Base-by-base conservation (phyloP, 1,284 basidiomycete genomes). In the Erythrobasidium hasegawianum region DNA sequence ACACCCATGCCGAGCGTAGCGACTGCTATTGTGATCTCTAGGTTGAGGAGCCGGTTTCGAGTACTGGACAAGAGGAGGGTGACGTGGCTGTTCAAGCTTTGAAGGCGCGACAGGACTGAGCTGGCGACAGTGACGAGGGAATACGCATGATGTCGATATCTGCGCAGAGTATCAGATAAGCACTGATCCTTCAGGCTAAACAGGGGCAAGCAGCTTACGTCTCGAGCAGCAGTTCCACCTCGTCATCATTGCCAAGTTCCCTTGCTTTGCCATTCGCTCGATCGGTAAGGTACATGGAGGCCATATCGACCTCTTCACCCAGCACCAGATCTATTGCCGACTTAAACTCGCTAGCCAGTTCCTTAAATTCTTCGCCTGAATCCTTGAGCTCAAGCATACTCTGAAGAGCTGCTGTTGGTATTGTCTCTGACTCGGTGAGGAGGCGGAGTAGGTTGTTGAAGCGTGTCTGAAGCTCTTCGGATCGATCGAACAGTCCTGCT, bases 1-100 rank as follows among this genome's bases (percentile, higher is more conserved):
- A 53, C 45, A 29, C 43, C 20, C 14, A 27, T 65, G 16, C 62
- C 62, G 18, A 65, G 62, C 16, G 62, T 65, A 16, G 62, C 54
- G 54, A 65, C 57, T 10, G 62, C 62, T 26, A 65, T 58, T 13
- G 62, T 65, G 56, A 65, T 65, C 33, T 65, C 62, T 16, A 65
- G 45, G 43, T 65, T 65, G 16, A 65, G 43, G 2, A 65, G 45
- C 0, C 62, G 38, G 38, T 65, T 65, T 5, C 62, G 62, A 18
- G 62, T 65, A 38, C 55, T 58, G 20, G 62, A 65, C 0, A 65
- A 45, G 1, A 65, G 56, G 26, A 65, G 56, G 20, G 62, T 65
- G 27, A 65, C 62, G 47, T 65, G 62, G 45, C 58, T 65, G 38
- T 50, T 65, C 5, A 65, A 41, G 56, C 62, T 65, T 20, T 65